Conservation (phyloP, 2,329 filamentous ascomycete species). For the Eutypella sp. region DNA sequence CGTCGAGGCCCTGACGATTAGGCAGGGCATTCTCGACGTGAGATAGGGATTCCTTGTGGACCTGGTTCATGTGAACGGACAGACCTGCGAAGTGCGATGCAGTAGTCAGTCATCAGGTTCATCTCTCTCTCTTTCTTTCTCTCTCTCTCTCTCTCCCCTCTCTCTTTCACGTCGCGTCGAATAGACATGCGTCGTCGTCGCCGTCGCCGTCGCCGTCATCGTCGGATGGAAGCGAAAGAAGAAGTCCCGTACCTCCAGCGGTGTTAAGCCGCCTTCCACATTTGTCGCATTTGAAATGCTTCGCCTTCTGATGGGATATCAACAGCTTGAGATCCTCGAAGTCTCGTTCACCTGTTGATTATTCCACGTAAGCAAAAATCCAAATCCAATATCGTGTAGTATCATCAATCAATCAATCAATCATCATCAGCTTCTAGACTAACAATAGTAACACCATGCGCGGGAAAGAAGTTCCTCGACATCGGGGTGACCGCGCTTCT, state of each 20-base stretch:
- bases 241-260: conserved; percentile 67
- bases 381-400: too few relatives aligned
- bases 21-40: conserved; percentile 89
- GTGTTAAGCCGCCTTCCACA: conserved; percentile 88
- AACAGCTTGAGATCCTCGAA: conserved; percentile 97
- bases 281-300: conserved; percentile 96
- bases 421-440: too few relatives aligned
- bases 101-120: conserved; percentile 7
- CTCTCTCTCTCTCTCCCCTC: too few relatives aligned
- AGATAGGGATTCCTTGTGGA: conserved; percentile 88
- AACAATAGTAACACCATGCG: conserved; percentile 98
- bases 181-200: too few relatives aligned
- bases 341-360: conserved; percentile 71
- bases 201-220: conserved; percentile 7
- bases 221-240: conserved; percentile 5
- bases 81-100: conserved; percentile 55
- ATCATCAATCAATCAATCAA: too few relatives aligned
- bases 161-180: not conserved
- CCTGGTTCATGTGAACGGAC: conserved; percentile 95
- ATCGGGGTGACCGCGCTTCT: conserved; percentile 80
- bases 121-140: too few relatives aligned
- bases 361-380: conserved; percentile 18
- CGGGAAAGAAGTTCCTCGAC: conserved; percentile 83
- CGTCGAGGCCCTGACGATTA: conserved; percentile 77
- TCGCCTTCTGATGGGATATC: conserved; percentile 97